Evolutionary conservation across 2,329 filamentous ascomycete species (phyloP), one percentile per base, ranked within the genome.

Genomic region (Calycina marina): DNA sequence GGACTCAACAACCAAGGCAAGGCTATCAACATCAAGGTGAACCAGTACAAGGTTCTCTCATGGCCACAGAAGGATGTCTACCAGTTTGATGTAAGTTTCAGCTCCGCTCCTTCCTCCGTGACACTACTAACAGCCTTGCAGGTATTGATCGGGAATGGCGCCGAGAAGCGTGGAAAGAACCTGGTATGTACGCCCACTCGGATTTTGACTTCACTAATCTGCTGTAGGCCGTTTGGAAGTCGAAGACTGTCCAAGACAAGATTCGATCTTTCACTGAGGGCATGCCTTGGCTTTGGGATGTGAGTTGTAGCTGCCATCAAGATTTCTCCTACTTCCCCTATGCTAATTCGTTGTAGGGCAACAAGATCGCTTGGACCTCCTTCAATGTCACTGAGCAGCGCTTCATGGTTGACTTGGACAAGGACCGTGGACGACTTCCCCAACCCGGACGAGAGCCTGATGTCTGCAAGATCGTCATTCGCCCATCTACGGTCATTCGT

Each of bases 201-300:
- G n/a, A n/a, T n/a, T n/a, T n/a, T n/a, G n/a, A n/a, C n/a, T n/a
- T n/a, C n/a, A n/a, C n/a, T n/a, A n/a, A n/a, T n/a, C n/a, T n/a
- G n/a, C n/a, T n/a, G n/a, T n/a, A n/a, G n/a, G 85, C 82, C 51
- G 68, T 85, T 16, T 94, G 84, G 83, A 58, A 70, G 1, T 78
- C 76, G 1, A 59, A 65, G 2, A 55, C 58, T 0, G 64, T 85
- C 5, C 68, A 79, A 51, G 40, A 55, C 0, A 56, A 57, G 3
- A 57, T 86, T 1, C 58, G 61, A 2, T 55, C 59, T 2, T 60
- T 61, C 36, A 59, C 20, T n/a, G 6, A 16, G 10, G 22, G 56
- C 4, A 29, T 48, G 44, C 25, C 32, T 2, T 84, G 77, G 69
- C 69, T 94, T 35, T 85, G 73, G 46, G 85, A 96, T 11, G n/a